Percentiles rank a stretch among this genome's conserved stretches.
Evolutionary conservation across 108 stramenopile species (phyloP).

Genomic region (Nitzschia sp.): DNA sequence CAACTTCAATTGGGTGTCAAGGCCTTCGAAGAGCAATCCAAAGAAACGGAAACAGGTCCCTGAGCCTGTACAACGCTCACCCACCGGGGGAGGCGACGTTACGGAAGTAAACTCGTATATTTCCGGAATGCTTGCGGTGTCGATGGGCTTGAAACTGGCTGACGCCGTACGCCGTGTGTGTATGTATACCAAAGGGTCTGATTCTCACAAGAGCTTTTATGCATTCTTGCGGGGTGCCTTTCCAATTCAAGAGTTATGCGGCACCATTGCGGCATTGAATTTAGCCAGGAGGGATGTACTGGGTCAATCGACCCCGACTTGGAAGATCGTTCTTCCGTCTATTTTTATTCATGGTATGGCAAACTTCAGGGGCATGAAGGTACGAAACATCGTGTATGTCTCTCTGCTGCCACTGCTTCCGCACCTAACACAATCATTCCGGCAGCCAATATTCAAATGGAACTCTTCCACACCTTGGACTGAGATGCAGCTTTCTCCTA

Average conservation of each 20-base stretch:
- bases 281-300: slow-evolving; percentile 83
- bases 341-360: slow-evolving; percentile 88
- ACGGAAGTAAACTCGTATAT: slow-evolving; percentile 83
- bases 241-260: slow-evolving; percentile 94
- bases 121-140: slow-evolving; percentile 76
- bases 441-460: slow-evolving; percentile 88
- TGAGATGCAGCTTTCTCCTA: slow-evolving; percentile 87
- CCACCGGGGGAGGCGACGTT: slow-evolving; percentile 33
- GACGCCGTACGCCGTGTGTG: slow-evolving; percentile 75
- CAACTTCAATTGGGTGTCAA: slow-evolving; percentile 61
- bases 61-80: slow-evolving; percentile 15
- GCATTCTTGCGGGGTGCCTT: slow-evolving; percentile 86
- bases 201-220: slow-evolving; percentile 68
- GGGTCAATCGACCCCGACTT: slow-evolving; percentile 67
- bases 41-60: slow-evolving; percentile 42
- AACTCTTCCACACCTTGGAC: slow-evolving; percentile 90
- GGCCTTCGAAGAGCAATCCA: slow-evolving; percentile 34
- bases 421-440: background rate
- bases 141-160: slow-evolving; percentile 75
- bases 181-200: slow-evolving; percentile 78
- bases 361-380: slow-evolving; percentile 90
- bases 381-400: slow-evolving; percentile 4
- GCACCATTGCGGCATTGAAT: slow-evolving; percentile 88
- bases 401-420: background rate
- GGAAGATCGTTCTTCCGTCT: slow-evolving; percentile 79